Conservation (phyloP, 176 grass and related monocot genomes). For the Aegilops sharonensis region DNA sequence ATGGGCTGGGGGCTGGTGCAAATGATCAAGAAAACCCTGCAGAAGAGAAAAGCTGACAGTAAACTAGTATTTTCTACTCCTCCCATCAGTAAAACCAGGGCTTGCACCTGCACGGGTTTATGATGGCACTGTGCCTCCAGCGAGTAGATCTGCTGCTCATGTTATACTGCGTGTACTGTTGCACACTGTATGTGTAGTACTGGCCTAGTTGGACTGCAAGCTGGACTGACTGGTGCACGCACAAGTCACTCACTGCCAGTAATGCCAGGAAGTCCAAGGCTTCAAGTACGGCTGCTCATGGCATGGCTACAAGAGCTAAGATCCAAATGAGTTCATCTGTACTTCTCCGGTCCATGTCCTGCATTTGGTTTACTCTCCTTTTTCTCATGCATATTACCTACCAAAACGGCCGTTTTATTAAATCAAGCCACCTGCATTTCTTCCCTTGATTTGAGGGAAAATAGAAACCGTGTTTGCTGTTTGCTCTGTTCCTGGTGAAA, state of each 20-base stretch:
- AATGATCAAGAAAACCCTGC: slow-evolving; percentile 16
- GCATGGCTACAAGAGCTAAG: slow-evolving; percentile 17
- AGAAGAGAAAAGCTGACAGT: slow-evolving; percentile 25
- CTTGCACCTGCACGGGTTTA: slow-evolving; percentile 35
- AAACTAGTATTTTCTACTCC: slow-evolving; percentile 8
- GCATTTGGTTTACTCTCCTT: neutral
- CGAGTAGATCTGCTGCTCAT: slow-evolving; percentile 24
- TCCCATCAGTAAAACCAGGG: slow-evolving; percentile 10
- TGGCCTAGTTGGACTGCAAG: neutral
- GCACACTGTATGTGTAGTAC: neutral
- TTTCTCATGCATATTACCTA: slow-evolving; percentile 4
- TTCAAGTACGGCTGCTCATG: neutral
- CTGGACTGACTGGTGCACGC: neutral
- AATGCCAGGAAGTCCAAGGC: neutral
- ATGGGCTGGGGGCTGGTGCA: neutral
- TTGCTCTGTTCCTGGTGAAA: neutral
- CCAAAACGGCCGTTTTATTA: slow-evolving; percentile 33
- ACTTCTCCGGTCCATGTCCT: slow-evolving; percentile 12
- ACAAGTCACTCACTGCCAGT: slow-evolving; percentile 10
- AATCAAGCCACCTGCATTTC: neutral
- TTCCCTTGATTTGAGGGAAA: neutral
- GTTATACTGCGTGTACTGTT: slow-evolving; percentile 22
- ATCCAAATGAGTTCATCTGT: slow-evolving; percentile 13
- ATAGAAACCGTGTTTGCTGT: neutral
- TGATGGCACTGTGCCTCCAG: slow-evolving; percentile 17